Evolutionary conservation across 2,329 filamentous ascomycete genomes (phyloP), one percentile per base, ranked within the genome.

Genomic region (Cladorrhinum sp.): DNA sequence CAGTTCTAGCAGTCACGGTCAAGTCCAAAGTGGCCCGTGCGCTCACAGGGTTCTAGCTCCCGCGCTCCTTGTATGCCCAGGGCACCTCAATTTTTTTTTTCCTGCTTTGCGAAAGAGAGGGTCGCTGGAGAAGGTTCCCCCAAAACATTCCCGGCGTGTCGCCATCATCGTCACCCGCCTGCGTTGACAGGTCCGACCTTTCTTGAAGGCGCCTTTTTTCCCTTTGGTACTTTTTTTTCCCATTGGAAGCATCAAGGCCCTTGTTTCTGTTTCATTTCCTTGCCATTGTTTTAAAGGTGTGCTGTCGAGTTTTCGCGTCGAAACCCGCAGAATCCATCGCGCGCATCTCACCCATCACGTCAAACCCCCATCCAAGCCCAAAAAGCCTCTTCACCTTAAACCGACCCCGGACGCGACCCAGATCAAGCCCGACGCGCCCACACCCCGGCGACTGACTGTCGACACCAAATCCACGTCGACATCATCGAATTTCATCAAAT

Each of bases 71-170:
- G 39, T 21, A 6, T 63, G 53, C 51, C 60, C 52, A 58, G 62
- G 60, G 54, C 48, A 55, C 56, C 59, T 62, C 58, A 42, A 33
- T 66, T 68, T 68, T 69, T 68, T 69, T 68, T 66, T 64, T 9
- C 58, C 60, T 62, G 57, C 33, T 55, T 36, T 51, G 54, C 58
- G 42, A 46, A 63, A 64, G 59, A 63, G 61, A 64, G 57, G 61
- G 62, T 51, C 60, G 61, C 54, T 57, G 51, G 54, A 59, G 55
- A 56, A 59, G 62, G 49, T 50, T 61, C 46, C 49, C 56, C 65
- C 61, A 65, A 62, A 57, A 66, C 62, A 58, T 52, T 64, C 55
- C 57, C 60, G 57, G 33, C 55, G 53, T 55, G 64, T 63, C 54
- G 53, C 57, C 61, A 59, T 59, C 56, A 54, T 64, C 65, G 68